A percentile compares a stretch with the other conserved stretches of the same genome.
Evolutionary conservation across 345 rosid species (phyloP).

Genomic region (Heritiera littoralis): DNA sequence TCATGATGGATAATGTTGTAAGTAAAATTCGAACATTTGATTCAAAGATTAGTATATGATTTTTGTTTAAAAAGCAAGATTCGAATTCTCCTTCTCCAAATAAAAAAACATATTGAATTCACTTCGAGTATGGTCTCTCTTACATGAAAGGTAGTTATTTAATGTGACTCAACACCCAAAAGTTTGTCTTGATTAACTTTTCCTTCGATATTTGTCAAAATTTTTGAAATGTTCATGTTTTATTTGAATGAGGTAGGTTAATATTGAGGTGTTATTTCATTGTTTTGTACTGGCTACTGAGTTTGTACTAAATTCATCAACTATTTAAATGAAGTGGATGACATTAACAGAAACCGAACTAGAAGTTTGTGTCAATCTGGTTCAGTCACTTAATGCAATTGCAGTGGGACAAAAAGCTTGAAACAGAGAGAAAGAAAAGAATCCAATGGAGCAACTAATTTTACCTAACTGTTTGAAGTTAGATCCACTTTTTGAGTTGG

Average conservation of each 20-base stretch:
- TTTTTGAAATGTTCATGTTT: neutral
- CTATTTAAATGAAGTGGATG: neutral
- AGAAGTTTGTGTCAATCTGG: neutral
- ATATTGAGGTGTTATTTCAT: neutral
- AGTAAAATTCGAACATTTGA: too few species aligned
- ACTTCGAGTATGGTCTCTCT: too few species aligned
- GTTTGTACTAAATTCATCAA: neutral
- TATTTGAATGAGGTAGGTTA: neutral
- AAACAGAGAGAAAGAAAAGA: neutral
- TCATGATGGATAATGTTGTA: neutral
- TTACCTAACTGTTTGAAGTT: constrained; percentile 6
- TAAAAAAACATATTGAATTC: too few species aligned
- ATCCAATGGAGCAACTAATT: neutral
- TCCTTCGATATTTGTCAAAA: neutral
- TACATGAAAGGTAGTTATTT: too few species aligned
- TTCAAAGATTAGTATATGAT: too few species aligned
- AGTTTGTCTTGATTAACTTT: neutral
- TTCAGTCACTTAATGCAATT: neutral
- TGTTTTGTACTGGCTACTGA: neutral
- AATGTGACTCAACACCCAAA: too few species aligned
- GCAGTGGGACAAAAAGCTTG: neutral
- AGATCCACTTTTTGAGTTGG: neutral
- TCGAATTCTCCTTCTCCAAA: too few species aligned
- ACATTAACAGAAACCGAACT: neutral
- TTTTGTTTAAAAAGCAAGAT: too few species aligned